A percentile compares a stretch with the other conserved stretches of the same genome.
Conservation (phyloP, 805 yeast species). For the Yamadazyma insecticola region DNA sequence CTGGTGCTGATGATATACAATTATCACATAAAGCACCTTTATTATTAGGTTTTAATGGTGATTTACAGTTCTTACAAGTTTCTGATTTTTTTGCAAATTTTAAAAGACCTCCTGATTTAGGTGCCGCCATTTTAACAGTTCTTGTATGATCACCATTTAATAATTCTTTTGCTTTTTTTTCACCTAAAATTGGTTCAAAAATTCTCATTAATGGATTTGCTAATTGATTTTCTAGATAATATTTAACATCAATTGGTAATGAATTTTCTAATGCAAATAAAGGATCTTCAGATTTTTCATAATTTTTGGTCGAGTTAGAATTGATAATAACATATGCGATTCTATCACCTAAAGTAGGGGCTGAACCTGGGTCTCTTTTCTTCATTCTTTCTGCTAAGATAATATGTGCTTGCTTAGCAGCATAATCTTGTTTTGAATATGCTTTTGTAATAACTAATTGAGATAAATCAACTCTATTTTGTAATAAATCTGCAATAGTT, state of each 20-base stretch:
- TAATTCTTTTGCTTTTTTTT: constrained; percentile 70
- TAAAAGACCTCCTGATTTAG: constrained; percentile 84
- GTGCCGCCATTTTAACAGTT: constrained; percentile 66
- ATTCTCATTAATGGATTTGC: constrained; percentile 91
- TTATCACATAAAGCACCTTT: constrained; percentile 78
- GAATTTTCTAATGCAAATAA: constrained; percentile 87
- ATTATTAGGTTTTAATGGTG: constrained; percentile 58
- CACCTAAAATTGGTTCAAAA: constrained; percentile 93
- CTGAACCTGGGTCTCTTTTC: constrained; percentile 95
- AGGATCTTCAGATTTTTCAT: constrained; percentile 97
- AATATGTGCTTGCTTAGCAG: constrained; percentile 96
- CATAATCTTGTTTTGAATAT: constrained; percentile 81
- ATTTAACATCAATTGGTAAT: constrained; percentile 89
- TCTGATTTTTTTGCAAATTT: constrained; percentile 86
- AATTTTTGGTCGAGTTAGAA: constrained; percentile 72
- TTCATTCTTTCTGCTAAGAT: constrained; percentile 94
- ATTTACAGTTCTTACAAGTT: constrained; percentile 82
- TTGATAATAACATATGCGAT: constrained; percentile 91
- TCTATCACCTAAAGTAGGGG: constrained; percentile 95
- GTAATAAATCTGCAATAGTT: constrained; percentile 84
- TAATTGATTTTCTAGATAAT: constrained; percentile 88
- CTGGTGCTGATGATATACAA: constrained; percentile 73
- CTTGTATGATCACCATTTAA: constrained; percentile 82
- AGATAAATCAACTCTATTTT: constrained; percentile 87
- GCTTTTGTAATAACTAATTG: constrained; percentile 93